A percentile compares a stretch with the other conserved stretches of the same genome.
These are phyloP conservation scores for Gossypium raimondii DNA, from an alignment of 345 rosid species.

Conservation along the genomic window DNA sequence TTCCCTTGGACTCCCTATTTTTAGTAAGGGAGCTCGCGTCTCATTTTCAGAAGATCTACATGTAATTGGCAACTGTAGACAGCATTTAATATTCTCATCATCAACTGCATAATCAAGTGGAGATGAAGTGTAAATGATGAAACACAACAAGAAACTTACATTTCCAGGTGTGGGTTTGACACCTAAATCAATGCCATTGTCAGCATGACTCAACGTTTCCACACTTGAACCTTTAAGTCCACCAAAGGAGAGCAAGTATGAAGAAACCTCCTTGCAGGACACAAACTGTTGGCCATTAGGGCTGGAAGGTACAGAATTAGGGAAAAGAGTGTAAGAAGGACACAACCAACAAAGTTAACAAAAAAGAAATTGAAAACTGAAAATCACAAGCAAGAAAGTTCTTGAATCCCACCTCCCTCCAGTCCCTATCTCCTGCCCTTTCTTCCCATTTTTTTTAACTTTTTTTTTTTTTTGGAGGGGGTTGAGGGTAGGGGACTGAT, in stretches of 20 bases:
- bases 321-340: slow-evolving; percentile 21
- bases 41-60: slow-evolving; percentile 24
- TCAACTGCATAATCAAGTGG: slow-evolving; percentile 15
- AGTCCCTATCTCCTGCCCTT: background rate
- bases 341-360: background rate
- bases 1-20: slow-evolving; percentile 18
- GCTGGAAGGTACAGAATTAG: slow-evolving; percentile 40
- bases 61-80: slow-evolving; percentile 23
- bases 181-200: slow-evolving; percentile 16
- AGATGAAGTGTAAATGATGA: slow-evolving; percentile 14
- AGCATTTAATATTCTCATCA: slow-evolving; percentile 24
- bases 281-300: slow-evolving; percentile 71
- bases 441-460: background rate
- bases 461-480: background rate
- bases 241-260: slow-evolving; percentile 36
- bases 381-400: background rate
- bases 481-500: background rate
- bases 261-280: slow-evolving; percentile 67
- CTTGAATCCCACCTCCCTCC: background rate
- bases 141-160: slow-evolving; percentile 30
- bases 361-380: background rate
- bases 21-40: slow-evolving; percentile 16
- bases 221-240: slow-evolving; percentile 33
- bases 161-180: slow-evolving; percentile 23
- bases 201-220: slow-evolving; percentile 21